These are phyloP conservation scores for Fagopyrum esculentum DNA, from an alignment of 148 eudicot genomes.

Conservation along the genomic window DNA sequence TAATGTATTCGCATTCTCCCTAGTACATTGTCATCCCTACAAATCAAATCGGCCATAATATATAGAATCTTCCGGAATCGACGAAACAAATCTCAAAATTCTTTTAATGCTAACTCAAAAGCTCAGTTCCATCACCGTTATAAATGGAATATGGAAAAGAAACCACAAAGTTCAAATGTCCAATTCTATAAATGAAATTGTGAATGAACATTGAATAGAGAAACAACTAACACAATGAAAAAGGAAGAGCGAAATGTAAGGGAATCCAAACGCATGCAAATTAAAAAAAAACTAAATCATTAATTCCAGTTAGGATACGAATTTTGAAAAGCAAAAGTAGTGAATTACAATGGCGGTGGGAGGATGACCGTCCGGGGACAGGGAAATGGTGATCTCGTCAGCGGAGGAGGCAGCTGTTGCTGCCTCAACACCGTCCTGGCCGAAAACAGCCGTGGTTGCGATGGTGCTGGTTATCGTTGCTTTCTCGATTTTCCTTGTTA, in stretches of 20 bases:
- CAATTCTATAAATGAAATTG: not conserved
- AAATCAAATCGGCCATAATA: not conserved
- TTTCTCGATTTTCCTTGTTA: not conserved
- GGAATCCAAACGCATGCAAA: not conserved
- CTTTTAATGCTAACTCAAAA: too few relatives aligned
- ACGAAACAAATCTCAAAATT: too few relatives aligned
- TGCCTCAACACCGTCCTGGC: not conserved
- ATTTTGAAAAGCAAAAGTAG: not conserved
- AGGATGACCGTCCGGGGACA: not conserved
- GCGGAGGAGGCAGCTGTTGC: not conserved
- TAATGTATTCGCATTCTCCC: not conserved
- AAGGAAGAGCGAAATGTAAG: not conserved
- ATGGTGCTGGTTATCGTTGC: not conserved
- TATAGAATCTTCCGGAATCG: too few relatives aligned
- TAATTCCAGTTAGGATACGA: not conserved
- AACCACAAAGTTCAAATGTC: too few relatives aligned
- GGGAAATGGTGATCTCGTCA: constrained; percentile 5
- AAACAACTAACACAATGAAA: not conserved
- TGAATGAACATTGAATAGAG: not conserved
- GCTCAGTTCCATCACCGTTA: too few relatives aligned
- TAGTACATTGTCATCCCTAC: not conserved
- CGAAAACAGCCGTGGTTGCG: constrained; percentile 10
- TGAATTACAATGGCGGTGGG: constrained; percentile 7
- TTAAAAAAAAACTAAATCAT: not conserved
- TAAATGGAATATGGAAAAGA: too few relatives aligned